Base-by-base conservation (phyloP, 345 rosid genomes). In the Populus tremula region DNA sequence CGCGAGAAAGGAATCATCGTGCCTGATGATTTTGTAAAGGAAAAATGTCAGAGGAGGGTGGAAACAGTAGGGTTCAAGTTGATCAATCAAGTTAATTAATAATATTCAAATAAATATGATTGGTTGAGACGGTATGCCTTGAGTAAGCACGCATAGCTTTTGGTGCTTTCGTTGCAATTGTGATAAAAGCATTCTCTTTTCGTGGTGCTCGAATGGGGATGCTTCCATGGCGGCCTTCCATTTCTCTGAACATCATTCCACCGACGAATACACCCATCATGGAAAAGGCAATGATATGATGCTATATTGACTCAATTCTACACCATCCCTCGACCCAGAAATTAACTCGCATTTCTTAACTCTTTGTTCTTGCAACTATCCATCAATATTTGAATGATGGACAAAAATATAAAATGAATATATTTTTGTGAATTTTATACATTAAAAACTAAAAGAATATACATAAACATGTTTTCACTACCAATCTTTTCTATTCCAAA, bases 231-330 rank as follows among this genome's bases (percentile, higher is more conserved):
- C 36, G 36, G 72, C 54, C 69, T 49, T 13, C 61, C 45, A 69
- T 75, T 5, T 62, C 45, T 11, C 47, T 63, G 17, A 2, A 25
- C 47, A 73, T 72, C 73, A 79, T 76, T 73, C 67, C 45, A 70
- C 41, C 36, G 39, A 56, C 36, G 70, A 79, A 80, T 69, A 72
- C 11, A 21, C 29, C 81, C 72, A 45, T 18, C 65, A 13, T 25
- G 33, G 56, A 54, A 41, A 71, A 64, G 45, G 23, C 39, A 9
- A 67, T 41, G 56, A 62, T 33, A 33, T 76, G 80, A 73, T 79
- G 75, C 61, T 63, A 50, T 10, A 53, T 76, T 68, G 69, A 63
- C 78, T 33, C 75, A 3, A 25, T 62, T 73, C 69, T 62, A 39
- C 59, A 59, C 41, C 70, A 36, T 36, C 8, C 29, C 23, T n/a